Evolutionary conservation across 2,329 filamentous ascomycete genomes (phyloP), one percentile per base, ranked within the genome.

Genomic region (Escovopsis sp.): DNA sequence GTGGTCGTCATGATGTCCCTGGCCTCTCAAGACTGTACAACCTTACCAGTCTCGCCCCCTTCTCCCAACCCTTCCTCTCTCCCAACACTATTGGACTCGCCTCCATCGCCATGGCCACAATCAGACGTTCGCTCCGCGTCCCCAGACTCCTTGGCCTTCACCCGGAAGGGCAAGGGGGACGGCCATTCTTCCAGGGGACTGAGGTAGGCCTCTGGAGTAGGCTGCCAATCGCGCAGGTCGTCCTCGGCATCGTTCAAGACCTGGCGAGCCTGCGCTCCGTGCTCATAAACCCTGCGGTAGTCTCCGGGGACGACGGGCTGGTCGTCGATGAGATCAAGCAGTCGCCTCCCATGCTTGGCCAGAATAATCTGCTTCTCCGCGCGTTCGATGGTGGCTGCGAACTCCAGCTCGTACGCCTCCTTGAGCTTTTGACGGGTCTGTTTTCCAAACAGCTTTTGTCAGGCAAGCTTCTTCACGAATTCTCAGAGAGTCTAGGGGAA

Each of bases 331-430:
- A 93, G 71, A 46, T 80, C 76, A 37, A 98, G 58, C 26, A 98
- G 71, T 30, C 85, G 77, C 36, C 85, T 80, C 15, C 86, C 88
- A 54, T 96, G 87, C 49, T 82, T 83, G 38, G 90, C 88, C 13
- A 98, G 72, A 40, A 98, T 83, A 48, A 88, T 82, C 56, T 98
- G 90, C 64, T 96, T 96, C 65, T 96, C 90, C 17, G 86, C 86
- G 23, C 88, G 81, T 65, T 98, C 90, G 48, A 98, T 93, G 15
- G 86, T 83, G 39, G 87, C 86, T 13, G 81, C 74, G 44, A 94
- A 83, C 55, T 96, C 86, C 40, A 82, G 59, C 45, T 87, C 83
- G 53, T 88, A 96, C 17, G 90, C 84, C 59, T 94, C 84, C 62
- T 93, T 94, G 61, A 98, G 70, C 62, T 94, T 96, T 59, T 90